phyloP scores from a whole-genome alignment of 805 yeast species.

The Torulaspora indica region DNA sequence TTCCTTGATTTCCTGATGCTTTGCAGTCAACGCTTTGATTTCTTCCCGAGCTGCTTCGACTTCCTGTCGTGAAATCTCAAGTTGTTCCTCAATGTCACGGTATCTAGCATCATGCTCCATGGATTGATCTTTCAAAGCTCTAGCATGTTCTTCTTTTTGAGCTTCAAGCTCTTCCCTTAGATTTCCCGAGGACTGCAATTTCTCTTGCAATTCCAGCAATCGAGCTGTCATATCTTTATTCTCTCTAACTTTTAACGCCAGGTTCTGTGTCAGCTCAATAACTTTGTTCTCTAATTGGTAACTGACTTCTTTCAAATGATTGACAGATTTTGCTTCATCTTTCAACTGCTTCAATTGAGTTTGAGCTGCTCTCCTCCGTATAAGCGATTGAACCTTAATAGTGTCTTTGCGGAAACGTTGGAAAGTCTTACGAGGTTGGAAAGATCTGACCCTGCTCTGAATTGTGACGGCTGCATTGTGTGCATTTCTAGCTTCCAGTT shows the following conservation, averaged over 20 bases:
- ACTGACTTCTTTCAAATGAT: slow-evolving; percentile 84
- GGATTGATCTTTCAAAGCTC: slow-evolving; percentile 43
- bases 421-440: slow-evolving; percentile 52
- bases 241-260: slow-evolving; percentile 74
- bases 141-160: slow-evolving; percentile 51
- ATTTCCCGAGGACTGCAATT: slow-evolving; percentile 50
- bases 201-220: slow-evolving; percentile 47
- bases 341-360: slow-evolving; percentile 58
- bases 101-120: slow-evolving; percentile 47
- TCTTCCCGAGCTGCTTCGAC: slow-evolving; percentile 54
- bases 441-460: slow-evolving; percentile 72
- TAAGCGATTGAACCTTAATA: slow-evolving; percentile 67
- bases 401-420: slow-evolving; percentile 48
- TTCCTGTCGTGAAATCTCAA: slow-evolving; percentile 50
- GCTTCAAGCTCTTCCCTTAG: slow-evolving; percentile 51
- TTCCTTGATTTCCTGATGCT: slow-evolving; percentile 57
- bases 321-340: slow-evolving; percentile 88
- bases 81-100: slow-evolving; percentile 49
- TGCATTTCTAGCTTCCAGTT: slow-evolving; percentile 46
- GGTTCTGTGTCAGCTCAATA: slow-evolving; percentile 85
- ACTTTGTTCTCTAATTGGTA: slow-evolving; percentile 94
- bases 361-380: slow-evolving; percentile 72
- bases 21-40: slow-evolving; percentile 54
- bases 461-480: slow-evolving; percentile 62
- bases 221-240: slow-evolving; percentile 66